Conservation (phyloP, 2,329 filamentous ascomycete species). For the Cladosporium colombiae region DNA sequence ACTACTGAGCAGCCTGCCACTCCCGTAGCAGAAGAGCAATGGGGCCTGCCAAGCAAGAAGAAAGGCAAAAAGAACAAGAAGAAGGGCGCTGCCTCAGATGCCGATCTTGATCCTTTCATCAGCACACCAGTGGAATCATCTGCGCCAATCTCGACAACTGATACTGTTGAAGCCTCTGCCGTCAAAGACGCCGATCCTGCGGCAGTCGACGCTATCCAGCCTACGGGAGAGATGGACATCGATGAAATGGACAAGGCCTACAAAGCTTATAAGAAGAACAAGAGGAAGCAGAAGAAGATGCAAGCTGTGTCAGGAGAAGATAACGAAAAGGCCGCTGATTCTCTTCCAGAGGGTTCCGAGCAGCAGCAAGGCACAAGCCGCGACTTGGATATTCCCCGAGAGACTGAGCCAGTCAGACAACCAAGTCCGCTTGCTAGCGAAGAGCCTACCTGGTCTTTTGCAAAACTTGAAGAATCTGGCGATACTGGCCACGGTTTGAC, state of each 20-base stretch:
- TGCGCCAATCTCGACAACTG: conserved; percentile 10
- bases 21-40: conserved; percentile 16
- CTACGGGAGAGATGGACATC: conserved; percentile 35
- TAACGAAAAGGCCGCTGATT: background rate
- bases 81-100: conserved; percentile 43
- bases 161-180: conserved; percentile 18
- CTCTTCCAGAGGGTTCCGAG: background rate
- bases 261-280: conserved; percentile 37
- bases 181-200: background rate
- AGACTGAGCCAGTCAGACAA: conserved; percentile 12
- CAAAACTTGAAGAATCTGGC: conserved; percentile 20
- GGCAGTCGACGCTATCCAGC: conserved; percentile 14
- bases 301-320: conserved; percentile 17
- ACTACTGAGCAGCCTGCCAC: background rate
- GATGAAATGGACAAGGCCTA: conserved; percentile 39
- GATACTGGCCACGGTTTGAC: conserved; percentile 3
- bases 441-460: conserved; percentile 26
- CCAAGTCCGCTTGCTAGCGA: conserved; percentile 6
- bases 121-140: conserved; percentile 26
- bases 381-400: background rate
- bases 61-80: conserved; percentile 40
- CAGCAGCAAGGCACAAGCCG: background rate
- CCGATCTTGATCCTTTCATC: conserved; percentile 18
- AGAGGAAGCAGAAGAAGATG: conserved; percentile 36
- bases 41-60: conserved; percentile 16